Percentiles rank a stretch among this genome's conserved stretches.
Evolutionary conservation across 495 filamentous ascomycete genomes (phyloP).

Genomic region (Daldinia loculata): DNA sequence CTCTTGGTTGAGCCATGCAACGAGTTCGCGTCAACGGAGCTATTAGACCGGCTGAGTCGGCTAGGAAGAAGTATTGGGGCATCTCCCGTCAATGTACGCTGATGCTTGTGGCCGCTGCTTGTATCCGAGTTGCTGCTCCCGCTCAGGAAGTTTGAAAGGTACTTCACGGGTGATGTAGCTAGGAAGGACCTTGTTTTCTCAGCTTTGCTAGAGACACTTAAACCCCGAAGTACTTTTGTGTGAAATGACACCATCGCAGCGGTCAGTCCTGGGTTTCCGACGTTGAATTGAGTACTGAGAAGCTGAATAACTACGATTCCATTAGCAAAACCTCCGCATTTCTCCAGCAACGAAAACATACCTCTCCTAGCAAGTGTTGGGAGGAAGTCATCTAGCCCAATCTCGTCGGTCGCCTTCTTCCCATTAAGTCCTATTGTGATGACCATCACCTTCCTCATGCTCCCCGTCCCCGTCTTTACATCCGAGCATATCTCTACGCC

Average conservation of each 20-base stretch:
- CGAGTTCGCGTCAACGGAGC: slow-evolving; percentile 55
- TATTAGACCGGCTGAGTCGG: slow-evolving; percentile 49
- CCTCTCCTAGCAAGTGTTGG: slow-evolving; percentile 72
- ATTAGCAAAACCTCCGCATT: slow-evolving; percentile 24
- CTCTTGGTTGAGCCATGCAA: slow-evolving; percentile 57
- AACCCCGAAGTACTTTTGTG: slow-evolving; percentile 75
- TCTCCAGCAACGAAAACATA: slow-evolving; percentile 51
- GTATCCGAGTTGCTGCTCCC: slow-evolving; percentile 52
- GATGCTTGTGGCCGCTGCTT: slow-evolving; percentile 49
- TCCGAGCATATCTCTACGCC: slow-evolving; percentile 72
- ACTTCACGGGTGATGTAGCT: slow-evolving; percentile 85
- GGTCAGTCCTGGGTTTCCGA: slow-evolving; percentile 72
- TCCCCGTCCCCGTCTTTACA: slow-evolving; percentile 53
- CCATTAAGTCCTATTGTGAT: slow-evolving; percentile 69
- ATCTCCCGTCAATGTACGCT: slow-evolving; percentile 50
- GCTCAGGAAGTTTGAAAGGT: slow-evolving; percentile 83
- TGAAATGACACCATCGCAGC: slow-evolving; percentile 70
- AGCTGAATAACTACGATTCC: slow-evolving; percentile 65
- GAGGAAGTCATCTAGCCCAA: slow-evolving; percentile 72
- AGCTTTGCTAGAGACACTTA: slow-evolving; percentile 69
- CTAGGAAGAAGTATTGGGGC: slow-evolving; percentile 47
- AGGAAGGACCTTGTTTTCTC: slow-evolving; percentile 71
- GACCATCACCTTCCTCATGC: slow-evolving; percentile 59
- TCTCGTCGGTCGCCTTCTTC: slow-evolving; percentile 69
- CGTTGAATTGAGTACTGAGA: slow-evolving; percentile 72